These are phyloP conservation scores for Neocucurbitaria cava DNA, from an alignment of 2,329 filamentous ascomycete genomes.

Conservation along the genomic window DNA sequence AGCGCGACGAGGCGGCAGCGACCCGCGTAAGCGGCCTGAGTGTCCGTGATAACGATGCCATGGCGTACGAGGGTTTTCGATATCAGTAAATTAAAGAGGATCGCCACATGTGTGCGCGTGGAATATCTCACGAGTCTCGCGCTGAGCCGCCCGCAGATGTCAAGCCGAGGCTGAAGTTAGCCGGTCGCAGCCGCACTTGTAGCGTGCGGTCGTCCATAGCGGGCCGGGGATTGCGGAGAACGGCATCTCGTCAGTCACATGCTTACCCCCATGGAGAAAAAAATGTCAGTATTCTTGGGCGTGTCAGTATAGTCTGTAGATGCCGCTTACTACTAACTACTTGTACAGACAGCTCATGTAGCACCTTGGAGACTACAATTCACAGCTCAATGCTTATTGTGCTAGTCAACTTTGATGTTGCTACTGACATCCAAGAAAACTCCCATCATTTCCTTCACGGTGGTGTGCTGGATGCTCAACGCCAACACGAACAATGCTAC, in stretches of 20 bases:
- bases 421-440: no score
- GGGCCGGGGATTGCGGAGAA: slow-evolving; percentile 13
- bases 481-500: background rate
- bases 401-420: no score
- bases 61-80: slow-evolving; percentile 9
- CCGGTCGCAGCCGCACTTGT: slow-evolving; percentile 14
- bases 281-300: no score
- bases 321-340: no score
- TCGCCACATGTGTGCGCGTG: background rate
- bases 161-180: slow-evolving; percentile 15
- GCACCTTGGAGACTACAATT: no score
- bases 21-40: slow-evolving; percentile 41
- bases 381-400: no score
- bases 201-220: no score
- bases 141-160: slow-evolving; percentile 2
- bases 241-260: slow-evolving; percentile 7
- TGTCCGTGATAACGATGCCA: slow-evolving; percentile 42
- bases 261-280: no score
- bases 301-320: no score
- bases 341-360: no score
- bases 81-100: background rate
- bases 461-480: no score
- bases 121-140: background rate
- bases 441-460: no score
- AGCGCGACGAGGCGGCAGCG: slow-evolving; percentile 33